phyloP scores from a whole-genome alignment of 2,329 filamentous ascomycete species.

The Sporothrix dimorphospora region DNA sequence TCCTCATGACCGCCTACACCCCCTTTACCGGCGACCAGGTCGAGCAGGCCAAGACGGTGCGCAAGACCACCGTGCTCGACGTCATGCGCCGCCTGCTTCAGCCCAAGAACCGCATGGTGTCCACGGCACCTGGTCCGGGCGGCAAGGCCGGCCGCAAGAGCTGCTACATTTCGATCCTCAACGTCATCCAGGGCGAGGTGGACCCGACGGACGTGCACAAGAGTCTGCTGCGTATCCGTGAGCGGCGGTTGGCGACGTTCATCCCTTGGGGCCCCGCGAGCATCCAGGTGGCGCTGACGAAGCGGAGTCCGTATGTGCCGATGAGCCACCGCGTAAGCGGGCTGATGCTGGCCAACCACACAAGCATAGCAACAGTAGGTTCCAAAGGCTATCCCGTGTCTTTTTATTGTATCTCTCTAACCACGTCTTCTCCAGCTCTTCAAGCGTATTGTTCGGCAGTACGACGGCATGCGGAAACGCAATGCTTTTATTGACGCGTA shows the following conservation, averaged over 20 bases:
- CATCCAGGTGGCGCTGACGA: constrained; percentile 95
- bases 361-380: constrained; percentile 82
- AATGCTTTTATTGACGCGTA: constrained; percentile 97
- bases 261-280: constrained; percentile 98
- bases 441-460: constrained; percentile 89
- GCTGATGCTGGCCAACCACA: constrained; percentile 97
- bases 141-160: constrained; percentile 69
- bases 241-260: constrained; percentile 90
- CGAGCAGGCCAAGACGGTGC: constrained; percentile 94
- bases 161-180: constrained; percentile 98
- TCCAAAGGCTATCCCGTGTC: neutral
- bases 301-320: constrained; percentile 93
- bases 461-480: constrained; percentile 90
- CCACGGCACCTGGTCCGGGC: constrained; percentile 72
- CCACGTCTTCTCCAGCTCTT: constrained; percentile 65
- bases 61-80: constrained; percentile 96
- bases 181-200: constrained; percentile 98
- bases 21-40: constrained; percentile 96
- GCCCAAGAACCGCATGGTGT: constrained; percentile 99
- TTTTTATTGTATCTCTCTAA: neutral
- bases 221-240: constrained; percentile 91
- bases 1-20: constrained; percentile 97
- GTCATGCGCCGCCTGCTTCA: constrained; percentile 95
- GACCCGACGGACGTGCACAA: constrained; percentile 99
- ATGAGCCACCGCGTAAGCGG: constrained; percentile 94